A percentile compares a stretch with the other conserved stretches of the same genome.
These are phyloP conservation scores for Papiliotrema flavescens DNA, from an alignment of 1,284 basidiomycete genomes.

Conservation along the genomic window DNA sequence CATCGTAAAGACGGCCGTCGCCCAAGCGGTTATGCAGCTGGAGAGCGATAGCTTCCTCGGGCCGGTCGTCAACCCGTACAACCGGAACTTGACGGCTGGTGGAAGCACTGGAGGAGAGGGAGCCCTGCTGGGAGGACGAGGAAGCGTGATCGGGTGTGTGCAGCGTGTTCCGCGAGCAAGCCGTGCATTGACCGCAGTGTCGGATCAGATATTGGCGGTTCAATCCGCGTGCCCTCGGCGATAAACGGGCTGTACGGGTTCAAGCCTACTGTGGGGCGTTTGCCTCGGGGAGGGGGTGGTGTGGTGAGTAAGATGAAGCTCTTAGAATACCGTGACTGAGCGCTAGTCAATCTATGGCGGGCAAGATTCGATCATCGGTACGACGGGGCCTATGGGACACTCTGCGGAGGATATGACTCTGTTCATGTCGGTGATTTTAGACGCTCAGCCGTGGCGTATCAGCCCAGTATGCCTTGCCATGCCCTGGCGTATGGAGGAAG, in stretches of 20 bases:
- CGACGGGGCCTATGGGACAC: conserved; percentile 31
- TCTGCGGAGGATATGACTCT: conserved; percentile 31
- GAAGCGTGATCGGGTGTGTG: too few relatives aligned
- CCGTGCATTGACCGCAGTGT: background rate
- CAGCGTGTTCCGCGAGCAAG: too few relatives aligned
- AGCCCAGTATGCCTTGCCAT: conserved; percentile 20
- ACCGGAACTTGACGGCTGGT: conserved; percentile 55
- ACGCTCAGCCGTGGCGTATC: conserved; percentile 29
- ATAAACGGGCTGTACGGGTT: background rate
- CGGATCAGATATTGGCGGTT: conserved; percentile 8
- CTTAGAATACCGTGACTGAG: background rate
- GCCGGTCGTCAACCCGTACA: conserved; percentile 50
- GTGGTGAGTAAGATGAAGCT: background rate
- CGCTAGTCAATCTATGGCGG: background rate
- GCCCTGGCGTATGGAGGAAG: conserved; percentile 13
- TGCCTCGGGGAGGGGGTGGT: background rate
- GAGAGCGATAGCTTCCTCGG: conserved; percentile 35
- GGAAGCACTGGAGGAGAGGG: conserved; percentile 61
- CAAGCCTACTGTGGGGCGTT: background rate
- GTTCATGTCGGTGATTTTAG: conserved; percentile 33
- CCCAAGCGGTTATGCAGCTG: conserved; percentile 34
- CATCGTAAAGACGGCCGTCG: conserved; percentile 21
- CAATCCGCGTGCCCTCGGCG: background rate
- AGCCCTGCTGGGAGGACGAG: conserved; percentile 49
- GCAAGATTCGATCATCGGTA: conserved; percentile 9